These are phyloP conservation scores for Verticillium isaacii DNA, from an alignment of 2,329 filamentous ascomycete genomes.

Conservation along the genomic window DNA sequence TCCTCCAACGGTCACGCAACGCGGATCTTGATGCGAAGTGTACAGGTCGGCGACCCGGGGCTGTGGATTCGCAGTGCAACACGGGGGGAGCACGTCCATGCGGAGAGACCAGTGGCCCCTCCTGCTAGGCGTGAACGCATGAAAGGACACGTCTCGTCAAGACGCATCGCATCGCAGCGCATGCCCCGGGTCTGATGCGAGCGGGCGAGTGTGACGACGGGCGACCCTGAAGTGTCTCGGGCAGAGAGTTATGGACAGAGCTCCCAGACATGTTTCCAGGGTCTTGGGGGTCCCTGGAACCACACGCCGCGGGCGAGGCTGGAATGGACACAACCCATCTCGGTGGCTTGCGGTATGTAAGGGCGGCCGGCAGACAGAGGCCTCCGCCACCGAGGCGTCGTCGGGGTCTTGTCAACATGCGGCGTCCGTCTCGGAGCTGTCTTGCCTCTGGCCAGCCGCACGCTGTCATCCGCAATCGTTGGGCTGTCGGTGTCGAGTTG, in stretches of 20 bases:
- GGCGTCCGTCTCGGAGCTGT: background rate
- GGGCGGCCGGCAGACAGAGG: background rate
- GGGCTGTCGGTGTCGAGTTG: background rate
- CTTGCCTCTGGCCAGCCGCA: background rate
- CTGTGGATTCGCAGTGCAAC: background rate
- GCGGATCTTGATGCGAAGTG: background rate
- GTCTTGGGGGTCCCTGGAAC: background rate
- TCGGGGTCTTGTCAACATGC: background rate
- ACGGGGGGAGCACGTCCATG: background rate
- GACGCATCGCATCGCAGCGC: background rate
- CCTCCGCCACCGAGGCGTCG: background rate
- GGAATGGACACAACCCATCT: background rate
- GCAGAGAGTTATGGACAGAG: background rate
- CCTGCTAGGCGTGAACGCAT: background rate
- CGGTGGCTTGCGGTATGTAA: background rate
- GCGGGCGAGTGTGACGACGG: background rate
- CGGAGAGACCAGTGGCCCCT: background rate
- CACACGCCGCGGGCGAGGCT: background rate
- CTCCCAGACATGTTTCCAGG: background rate
- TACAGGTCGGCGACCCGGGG: background rate
- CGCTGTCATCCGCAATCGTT: background rate
- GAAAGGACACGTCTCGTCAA: slow-evolving; percentile 5
- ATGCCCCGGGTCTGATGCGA: background rate
- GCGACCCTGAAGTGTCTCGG: slow-evolving; percentile 1
- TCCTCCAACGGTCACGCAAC: background rate